Evolutionary conservation across 257 asterid species (phyloP).

Genomic region (Solanum paucissectum): DNA sequence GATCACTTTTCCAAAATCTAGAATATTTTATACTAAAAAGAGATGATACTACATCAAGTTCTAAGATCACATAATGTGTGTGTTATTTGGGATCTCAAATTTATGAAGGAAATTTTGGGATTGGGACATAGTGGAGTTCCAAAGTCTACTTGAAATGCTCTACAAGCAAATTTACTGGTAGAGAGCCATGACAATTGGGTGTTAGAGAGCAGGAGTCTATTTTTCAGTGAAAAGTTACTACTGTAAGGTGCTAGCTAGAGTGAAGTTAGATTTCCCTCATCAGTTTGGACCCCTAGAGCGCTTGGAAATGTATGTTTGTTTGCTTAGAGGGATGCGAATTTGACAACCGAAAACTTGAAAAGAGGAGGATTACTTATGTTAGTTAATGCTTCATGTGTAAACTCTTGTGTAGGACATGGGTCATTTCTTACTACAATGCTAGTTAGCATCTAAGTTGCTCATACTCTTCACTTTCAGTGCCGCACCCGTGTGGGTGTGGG

Average conservation of each 20-base stretch:
- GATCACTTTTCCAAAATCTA: not conserved
- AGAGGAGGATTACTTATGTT: not conserved
- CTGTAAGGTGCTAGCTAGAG: not conserved
- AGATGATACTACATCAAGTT: not conserved
- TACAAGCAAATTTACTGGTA: not conserved
- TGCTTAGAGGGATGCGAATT: not conserved
- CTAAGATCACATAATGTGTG: not conserved
- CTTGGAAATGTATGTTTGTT: not conserved
- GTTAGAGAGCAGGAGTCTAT: not conserved
- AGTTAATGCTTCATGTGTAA: not conserved
- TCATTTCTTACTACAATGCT: not conserved
- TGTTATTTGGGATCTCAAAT: not conserved
- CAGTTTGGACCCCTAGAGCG: not conserved
- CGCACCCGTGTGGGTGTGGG: not conserved
- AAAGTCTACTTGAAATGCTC: not conserved
- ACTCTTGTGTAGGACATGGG: not conserved
- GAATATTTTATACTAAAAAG: not conserved
- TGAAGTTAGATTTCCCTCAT: not conserved
- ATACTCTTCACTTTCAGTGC: not conserved
- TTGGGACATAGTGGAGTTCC: not conserved
- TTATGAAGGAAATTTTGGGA: not conserved
- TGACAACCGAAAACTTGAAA: not conserved
- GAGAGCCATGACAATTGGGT: not conserved
- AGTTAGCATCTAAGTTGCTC: not conserved
- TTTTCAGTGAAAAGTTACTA: not conserved